phyloP scores from a whole-genome alignment of 495 filamentous ascomycete genomes.

The Copromyces sp. region DNA sequence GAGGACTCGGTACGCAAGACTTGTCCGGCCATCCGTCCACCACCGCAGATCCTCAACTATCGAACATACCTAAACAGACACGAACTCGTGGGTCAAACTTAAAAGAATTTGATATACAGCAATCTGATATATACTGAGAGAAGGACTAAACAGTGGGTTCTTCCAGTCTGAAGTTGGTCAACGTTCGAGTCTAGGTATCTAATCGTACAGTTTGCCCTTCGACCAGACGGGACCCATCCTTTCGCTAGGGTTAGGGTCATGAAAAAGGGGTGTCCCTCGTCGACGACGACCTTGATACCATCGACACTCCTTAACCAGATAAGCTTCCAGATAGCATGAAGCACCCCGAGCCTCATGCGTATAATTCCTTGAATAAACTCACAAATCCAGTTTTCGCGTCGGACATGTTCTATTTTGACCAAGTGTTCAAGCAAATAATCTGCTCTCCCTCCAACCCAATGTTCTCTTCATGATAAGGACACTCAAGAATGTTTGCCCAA shows the following conservation, averaged over 20 bases:
- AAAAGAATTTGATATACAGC: not conserved
- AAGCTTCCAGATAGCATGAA: not conserved
- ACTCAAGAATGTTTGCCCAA: not conserved
- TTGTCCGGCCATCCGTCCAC: not conserved
- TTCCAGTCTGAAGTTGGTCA: not conserved
- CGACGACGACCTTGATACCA: not conserved
- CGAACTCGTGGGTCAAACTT: too few relatives aligned
- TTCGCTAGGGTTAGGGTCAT: not conserved
- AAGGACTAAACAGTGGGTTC: not conserved
- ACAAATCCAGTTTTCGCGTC: accelerated
- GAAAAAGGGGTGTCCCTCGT: not conserved
- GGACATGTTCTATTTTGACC: not conserved
- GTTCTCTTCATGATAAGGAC: not conserved
- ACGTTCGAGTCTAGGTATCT: not conserved
- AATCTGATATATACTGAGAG: not conserved
- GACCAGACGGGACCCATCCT: too few relatives aligned
- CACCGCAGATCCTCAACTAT: not conserved
- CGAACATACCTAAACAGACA: too few relatives aligned
- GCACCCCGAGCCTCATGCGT: not conserved
- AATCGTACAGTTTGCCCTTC: not conserved
- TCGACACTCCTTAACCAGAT: not conserved
- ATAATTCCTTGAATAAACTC: accelerated
- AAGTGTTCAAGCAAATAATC: not conserved
- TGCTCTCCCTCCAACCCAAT: not conserved
- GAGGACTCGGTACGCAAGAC: not conserved